Evolutionary conservation across 2,329 filamentous ascomycete species (phyloP).

Genomic region (Cordyceps militaris): DNA sequence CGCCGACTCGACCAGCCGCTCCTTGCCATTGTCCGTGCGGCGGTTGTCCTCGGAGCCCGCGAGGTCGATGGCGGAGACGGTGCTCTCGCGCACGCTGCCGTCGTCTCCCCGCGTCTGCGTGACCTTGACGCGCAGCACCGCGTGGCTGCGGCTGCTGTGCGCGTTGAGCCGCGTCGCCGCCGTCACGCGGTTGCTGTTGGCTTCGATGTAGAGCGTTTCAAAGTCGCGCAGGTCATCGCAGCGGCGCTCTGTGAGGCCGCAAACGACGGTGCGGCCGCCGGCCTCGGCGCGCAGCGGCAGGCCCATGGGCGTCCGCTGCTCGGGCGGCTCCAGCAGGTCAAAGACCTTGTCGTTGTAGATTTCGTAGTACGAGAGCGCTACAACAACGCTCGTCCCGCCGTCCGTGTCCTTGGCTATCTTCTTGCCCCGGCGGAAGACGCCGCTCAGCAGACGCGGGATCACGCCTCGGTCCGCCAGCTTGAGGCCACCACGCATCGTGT

Average conservation of each 20-base stretch:
- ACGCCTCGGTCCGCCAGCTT: constrained; percentile 79
- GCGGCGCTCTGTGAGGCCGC: constrained; percentile 73
- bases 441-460: constrained; percentile 77
- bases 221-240: constrained; percentile 87
- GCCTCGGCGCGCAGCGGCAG: constrained; percentile 79
- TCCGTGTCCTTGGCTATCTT: constrained; percentile 76
- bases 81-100: constrained; percentile 66
- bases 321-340: constrained; percentile 79
- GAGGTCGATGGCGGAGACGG: constrained; percentile 87
- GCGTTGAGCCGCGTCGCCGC: constrained; percentile 89
- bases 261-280: constrained; percentile 78
- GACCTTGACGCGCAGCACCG: constrained; percentile 84
- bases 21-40: constrained; percentile 86
- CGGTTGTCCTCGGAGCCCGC: constrained; percentile 95
- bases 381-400: constrained; percentile 62
- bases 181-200: constrained; percentile 83
- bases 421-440: constrained; percentile 76
- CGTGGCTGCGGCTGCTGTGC: constrained; percentile 83
- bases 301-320: constrained; percentile 76
- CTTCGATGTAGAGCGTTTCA: constrained; percentile 81
- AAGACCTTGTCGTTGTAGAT: constrained; percentile 97
- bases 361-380: constrained; percentile 85
- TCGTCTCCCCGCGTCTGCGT: constrained; percentile 68
- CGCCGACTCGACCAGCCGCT: constrained; percentile 86
- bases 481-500: constrained; percentile 90